Base-by-base conservation (phyloP, 345 rosid species). In the Luvunga scandens region DNA sequence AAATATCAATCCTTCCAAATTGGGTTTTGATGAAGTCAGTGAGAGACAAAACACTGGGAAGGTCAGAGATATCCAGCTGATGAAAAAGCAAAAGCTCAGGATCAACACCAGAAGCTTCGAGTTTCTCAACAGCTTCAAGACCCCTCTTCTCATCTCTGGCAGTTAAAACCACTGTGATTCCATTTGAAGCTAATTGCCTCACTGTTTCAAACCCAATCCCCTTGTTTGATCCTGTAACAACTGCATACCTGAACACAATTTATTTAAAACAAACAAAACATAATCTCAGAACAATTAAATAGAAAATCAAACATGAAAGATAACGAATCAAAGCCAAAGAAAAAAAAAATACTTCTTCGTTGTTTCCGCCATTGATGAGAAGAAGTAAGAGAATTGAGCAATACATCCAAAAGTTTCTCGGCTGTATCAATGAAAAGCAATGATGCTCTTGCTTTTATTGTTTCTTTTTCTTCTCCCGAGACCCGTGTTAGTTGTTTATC, bases 161-260 rank as follows among this genome's bases (percentile, higher is more conserved):
- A n/a, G 88, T 87, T 27, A 87, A 73, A 25, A 85, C 75, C 57
- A 81, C 86, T 14, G 28, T 84, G 10, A 83, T 45, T 19, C 86
- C 89, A 1, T 69, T 66, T 0, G 78, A 79, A 27, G 82, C 88
- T 50, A 84, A 83, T 66, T 81, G 87, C 80, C 78, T 83, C 45
- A 83, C 80, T 21, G 83, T 83, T 75, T 82, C 89, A 71, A 83
- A 81, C 34, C 89, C 91, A 8, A 88, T 86, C 28, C 89, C 89
- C 83, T 78, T 86, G 82, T 88, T 88, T 36, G 88, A 84, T 28
- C 89, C 90, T 18, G 87, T 86, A 7, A 88, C 90, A 19, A 88
- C 80, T 59, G 90, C 90, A 79, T 80, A 79, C 64, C 88, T 87
- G 83, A 56, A 62, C 48, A 45, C 0, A 45, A 13, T 45, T 45